phyloP scores from a whole-genome alignment of 192 early-diverging fungal species.

The Mortierella antarctica region DNA sequence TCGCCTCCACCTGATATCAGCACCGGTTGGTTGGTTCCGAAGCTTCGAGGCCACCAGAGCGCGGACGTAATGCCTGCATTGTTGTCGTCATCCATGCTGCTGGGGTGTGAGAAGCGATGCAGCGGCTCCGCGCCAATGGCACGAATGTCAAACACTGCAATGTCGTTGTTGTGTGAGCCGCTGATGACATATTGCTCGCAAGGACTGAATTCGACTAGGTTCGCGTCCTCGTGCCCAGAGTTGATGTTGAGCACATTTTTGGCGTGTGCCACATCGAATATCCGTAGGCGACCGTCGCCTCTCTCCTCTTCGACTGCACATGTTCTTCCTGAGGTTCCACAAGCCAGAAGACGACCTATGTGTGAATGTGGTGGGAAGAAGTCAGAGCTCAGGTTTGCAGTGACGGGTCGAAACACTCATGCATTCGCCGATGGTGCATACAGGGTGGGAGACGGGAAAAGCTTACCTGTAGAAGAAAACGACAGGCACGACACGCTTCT shows the following conservation, averaged over 20 bases:
- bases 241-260: slow-evolving; percentile 8
- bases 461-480: slow-evolving; percentile 27
- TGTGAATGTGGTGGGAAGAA: background rate
- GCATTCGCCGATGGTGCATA: background rate
- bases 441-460: background rate
- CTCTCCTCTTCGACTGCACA: slow-evolving; percentile 23
- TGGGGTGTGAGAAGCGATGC: slow-evolving; percentile 15
- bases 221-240: slow-evolving; percentile 41
- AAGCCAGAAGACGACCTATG: slow-evolving; percentile 16
- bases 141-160: slow-evolving; percentile 46
- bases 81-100: background rate
- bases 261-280: slow-evolving; percentile 19
- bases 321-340: slow-evolving; percentile 36
- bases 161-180: slow-evolving; percentile 32
- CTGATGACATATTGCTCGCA: slow-evolving; percentile 40
- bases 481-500: slow-evolving; percentile 37
- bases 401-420: background rate
- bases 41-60: slow-evolving; percentile 26
- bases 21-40: slow-evolving; percentile 16
- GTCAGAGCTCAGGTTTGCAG: background rate
- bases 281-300: slow-evolving; percentile 32
- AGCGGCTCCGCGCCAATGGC: slow-evolving; percentile 2
- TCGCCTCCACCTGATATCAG: slow-evolving; percentile 38
- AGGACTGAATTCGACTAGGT: slow-evolving; percentile 50
- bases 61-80: slow-evolving; percentile 38